A percentile compares a stretch with the other conserved stretches of the same genome.
These are phyloP conservation scores for Microbotryum lychnidis-dioicae DNA, from an alignment of 1,284 basidiomycete species.

Conservation along the genomic window DNA sequence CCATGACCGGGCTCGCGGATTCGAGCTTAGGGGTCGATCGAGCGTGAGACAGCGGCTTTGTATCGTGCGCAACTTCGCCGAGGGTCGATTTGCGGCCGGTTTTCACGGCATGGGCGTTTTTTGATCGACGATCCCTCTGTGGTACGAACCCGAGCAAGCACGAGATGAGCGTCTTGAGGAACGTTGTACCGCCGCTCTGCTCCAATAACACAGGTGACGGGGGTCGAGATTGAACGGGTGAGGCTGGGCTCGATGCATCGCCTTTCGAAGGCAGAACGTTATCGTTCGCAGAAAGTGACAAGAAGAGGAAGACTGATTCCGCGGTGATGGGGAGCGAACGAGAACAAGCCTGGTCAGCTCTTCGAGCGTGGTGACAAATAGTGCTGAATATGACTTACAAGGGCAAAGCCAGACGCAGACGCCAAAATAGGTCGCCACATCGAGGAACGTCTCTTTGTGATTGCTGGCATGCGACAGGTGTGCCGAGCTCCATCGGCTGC, in stretches of 20 bases:
- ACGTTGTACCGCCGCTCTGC: neutral
- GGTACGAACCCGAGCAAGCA: neutral
- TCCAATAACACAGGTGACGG: neutral
- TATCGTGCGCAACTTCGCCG: too few relatives aligned
- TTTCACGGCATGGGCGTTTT: neutral
- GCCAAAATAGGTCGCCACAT: constrained; percentile 86
- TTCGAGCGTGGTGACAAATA: neutral
- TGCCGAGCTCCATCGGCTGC: too few relatives aligned
- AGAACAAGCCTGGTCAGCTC: neutral
- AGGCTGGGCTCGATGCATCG: neutral
- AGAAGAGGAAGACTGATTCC: constrained; percentile 78
- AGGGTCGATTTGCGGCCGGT: neutral
- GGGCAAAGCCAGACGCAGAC: constrained; percentile 74
- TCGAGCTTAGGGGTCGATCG: too few relatives aligned
- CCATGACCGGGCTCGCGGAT: too few relatives aligned
- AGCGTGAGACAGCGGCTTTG: too few relatives aligned
- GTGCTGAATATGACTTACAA: constrained; percentile 8
- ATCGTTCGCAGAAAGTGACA: constrained; percentile 89
- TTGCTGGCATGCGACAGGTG: neutral
- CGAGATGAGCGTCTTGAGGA: neutral
- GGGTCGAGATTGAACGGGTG: neutral
- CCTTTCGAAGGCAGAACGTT: constrained; percentile 64
- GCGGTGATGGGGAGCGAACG: neutral
- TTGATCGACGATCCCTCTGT: neutral
- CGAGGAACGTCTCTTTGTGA: constrained; percentile 53